phyloP scores from a whole-genome alignment of 2,329 filamentous ascomycete genomes.

The Pseudogymnoascus verrucosus region DNA sequence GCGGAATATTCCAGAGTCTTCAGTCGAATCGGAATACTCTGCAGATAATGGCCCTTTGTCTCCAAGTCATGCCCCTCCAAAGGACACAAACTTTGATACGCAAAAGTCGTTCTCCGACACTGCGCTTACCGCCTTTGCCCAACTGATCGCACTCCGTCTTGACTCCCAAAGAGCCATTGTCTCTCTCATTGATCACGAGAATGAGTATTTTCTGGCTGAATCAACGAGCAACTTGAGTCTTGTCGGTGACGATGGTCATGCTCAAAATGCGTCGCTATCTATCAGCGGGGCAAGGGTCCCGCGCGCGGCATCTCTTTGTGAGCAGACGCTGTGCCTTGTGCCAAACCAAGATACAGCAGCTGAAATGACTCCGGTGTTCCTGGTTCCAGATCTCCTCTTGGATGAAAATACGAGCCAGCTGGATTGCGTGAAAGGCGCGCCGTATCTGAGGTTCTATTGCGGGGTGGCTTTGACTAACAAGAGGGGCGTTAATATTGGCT shows the following conservation, averaged over 20 bases:
- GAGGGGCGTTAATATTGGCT: constrained; percentile 21
- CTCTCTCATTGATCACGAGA: constrained; percentile 33
- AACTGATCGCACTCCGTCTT: constrained; percentile 38
- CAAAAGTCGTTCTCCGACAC: constrained; percentile 28
- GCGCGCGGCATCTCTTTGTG: constrained; percentile 19
- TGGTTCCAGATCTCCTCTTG: constrained; percentile 17
- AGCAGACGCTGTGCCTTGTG: constrained; percentile 19
- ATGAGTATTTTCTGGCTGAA: constrained; percentile 41
- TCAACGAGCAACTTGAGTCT: constrained; percentile 36
- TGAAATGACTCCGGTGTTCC: constrained; percentile 15
- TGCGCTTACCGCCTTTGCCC: constrained; percentile 33
- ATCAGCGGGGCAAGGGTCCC: constrained; percentile 17
- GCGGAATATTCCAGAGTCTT: neutral
- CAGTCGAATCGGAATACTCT: neutral
- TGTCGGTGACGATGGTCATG: constrained; percentile 17
- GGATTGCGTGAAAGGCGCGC: constrained; percentile 17
- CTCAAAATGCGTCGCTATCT: constrained; percentile 17
- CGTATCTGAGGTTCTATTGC: constrained; percentile 21
- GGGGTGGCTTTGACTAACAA: constrained; percentile 21
- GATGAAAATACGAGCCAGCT: constrained; percentile 16
- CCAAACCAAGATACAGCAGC: constrained; percentile 12
- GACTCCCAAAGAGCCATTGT: constrained; percentile 36
- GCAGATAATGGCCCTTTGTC: neutral
- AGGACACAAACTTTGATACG: neutral
- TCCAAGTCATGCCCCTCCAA: neutral